phyloP scores from a whole-genome alignment of 768 basidiomycete genomes.

The Mycena amicta region DNA sequence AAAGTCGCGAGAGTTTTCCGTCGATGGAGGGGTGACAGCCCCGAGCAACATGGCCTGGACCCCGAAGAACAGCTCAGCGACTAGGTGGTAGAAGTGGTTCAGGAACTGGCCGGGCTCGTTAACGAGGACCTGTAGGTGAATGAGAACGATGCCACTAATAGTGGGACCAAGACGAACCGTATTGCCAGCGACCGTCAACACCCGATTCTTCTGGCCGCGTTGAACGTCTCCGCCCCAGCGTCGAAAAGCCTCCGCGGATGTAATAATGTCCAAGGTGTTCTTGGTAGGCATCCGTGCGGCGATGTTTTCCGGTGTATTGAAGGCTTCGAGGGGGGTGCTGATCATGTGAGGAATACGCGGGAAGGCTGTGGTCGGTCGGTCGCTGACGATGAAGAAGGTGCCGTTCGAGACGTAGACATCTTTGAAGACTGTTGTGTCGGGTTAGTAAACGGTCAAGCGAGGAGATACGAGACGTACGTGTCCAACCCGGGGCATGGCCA shows the following conservation, averaged over 20 bases:
- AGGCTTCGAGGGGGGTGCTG: constrained; percentile 62
- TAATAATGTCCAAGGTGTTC: constrained; percentile 63
- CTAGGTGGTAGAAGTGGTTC: constrained; percentile 83
- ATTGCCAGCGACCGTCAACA: constrained; percentile 71
- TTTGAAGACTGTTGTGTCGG: constrained; percentile 40
- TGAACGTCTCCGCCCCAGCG: constrained; percentile 55
- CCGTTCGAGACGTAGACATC: constrained; percentile 78
- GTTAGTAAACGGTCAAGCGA: not conserved
- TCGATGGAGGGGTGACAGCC: constrained; percentile 33
- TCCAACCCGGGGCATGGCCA: constrained; percentile 7
- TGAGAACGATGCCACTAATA: not conserved
- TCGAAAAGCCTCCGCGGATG: constrained; percentile 55
- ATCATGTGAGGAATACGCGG: constrained; percentile 60
- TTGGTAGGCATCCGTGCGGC: constrained; percentile 66
- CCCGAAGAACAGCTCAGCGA: constrained; percentile 77
- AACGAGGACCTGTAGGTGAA: constrained; percentile 45
- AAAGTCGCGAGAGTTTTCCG: constrained; percentile 16
- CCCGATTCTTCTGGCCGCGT: constrained; percentile 41
- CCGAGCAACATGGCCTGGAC: constrained; percentile 73
- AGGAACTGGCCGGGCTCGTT: constrained; percentile 79
- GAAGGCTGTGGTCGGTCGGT: constrained; percentile 30
- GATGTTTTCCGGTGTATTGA: constrained; percentile 64
- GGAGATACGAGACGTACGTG: constrained; percentile 1
- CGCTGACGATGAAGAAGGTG: constrained; percentile 70
- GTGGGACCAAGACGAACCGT: constrained; percentile 50